These are phyloP conservation scores for Thozetella sp. DNA, from an alignment of 495 filamentous ascomycete species.

Conservation along the genomic window DNA sequence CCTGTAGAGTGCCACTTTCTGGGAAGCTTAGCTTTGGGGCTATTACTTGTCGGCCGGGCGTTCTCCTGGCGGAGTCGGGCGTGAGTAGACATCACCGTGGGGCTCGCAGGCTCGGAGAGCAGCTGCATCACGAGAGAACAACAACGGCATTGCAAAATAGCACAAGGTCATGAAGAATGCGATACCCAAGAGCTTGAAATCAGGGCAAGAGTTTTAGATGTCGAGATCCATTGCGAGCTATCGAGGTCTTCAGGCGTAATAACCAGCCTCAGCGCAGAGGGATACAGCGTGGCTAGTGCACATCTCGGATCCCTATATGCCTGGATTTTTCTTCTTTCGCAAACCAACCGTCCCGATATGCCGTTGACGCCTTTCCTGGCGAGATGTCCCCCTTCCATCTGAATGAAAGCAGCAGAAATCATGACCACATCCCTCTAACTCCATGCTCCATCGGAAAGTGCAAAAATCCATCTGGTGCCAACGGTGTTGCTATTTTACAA, in stretches of 20 bases:
- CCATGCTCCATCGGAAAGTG: neutral
- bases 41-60: too few relatives aligned
- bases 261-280: neutral
- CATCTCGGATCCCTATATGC: neutral
- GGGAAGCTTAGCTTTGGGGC: neutral
- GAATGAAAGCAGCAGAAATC: neutral
- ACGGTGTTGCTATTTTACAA: neutral
- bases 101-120: too few relatives aligned
- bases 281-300: neutral
- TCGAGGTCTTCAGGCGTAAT: neutral
- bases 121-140: too few relatives aligned
- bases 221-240: neutral
- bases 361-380: neutral
- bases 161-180: neutral
- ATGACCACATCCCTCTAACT: neutral
- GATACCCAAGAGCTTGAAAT: neutral
- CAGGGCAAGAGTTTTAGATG: neutral
- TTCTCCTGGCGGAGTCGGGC: too few relatives aligned
- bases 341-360: neutral
- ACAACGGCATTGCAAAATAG: too few relatives aligned
- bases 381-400: neutral
- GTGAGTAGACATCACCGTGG: too few relatives aligned
- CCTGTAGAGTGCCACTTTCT: too few relatives aligned
- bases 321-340: neutral
- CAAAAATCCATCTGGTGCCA: neutral